These are phyloP conservation scores for Harringtonia aguacate DNA, from an alignment of 2,329 filamentous ascomycete genomes.

Conservation along the genomic window DNA sequence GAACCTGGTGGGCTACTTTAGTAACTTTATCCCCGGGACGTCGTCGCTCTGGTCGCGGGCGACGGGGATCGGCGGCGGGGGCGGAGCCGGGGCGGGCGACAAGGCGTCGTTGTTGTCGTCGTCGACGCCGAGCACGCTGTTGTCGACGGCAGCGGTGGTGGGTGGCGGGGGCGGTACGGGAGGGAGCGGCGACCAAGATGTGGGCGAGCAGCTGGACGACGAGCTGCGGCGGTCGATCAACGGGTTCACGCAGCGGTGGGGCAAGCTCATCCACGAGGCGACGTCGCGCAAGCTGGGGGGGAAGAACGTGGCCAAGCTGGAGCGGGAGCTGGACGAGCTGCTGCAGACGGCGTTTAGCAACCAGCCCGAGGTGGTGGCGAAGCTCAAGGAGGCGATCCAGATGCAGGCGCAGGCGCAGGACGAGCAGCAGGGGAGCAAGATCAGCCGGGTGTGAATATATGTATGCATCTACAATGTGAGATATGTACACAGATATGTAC, in stretches of 20 bases:
- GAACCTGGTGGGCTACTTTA: conserved; percentile 48
- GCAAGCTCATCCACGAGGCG: conserved; percentile 37
- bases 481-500: no score
- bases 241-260: conserved; percentile 52
- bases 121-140: conserved; percentile 6
- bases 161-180: conserved; percentile 17
- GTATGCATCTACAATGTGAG: not conserved
- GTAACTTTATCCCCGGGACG: conserved; percentile 40
- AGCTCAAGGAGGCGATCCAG: conserved; percentile 51
- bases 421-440: conserved; percentile 19
- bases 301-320: conserved; percentile 39
- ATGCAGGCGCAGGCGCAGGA: conserved; percentile 44
- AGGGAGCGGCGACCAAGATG: conserved; percentile 40
- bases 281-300: conserved; percentile 34
- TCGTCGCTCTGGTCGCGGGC: conserved; percentile 35
- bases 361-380: conserved; percentile 46
- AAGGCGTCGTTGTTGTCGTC: not conserved
- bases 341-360: conserved; percentile 48
- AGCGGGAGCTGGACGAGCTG: conserved; percentile 44
- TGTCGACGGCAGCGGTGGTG: conserved; percentile 19
- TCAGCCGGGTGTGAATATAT: conserved; percentile 7
- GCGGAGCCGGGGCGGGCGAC: not conserved
- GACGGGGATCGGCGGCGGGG: not conserved
- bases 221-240: conserved; percentile 52
- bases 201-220: conserved; percentile 54